phyloP scores from a whole-genome alignment of 1,284 basidiomycete species.

The Agroathelia rolfsii region DNA sequence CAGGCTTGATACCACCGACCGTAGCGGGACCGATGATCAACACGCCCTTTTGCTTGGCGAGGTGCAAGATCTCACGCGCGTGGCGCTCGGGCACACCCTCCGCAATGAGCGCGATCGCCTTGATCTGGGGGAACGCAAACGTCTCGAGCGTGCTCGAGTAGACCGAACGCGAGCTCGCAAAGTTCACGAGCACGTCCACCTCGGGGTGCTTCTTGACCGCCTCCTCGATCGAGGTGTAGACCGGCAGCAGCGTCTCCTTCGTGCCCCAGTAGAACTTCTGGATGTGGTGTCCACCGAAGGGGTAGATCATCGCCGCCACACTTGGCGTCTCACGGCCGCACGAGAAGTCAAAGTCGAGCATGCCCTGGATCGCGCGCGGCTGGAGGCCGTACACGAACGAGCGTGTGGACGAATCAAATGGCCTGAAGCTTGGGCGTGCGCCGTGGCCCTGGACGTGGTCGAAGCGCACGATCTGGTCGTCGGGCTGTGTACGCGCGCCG shows the following conservation, averaged over 20 bases:
- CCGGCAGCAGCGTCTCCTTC: slow-evolving; percentile 95
- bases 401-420: slow-evolving; percentile 88
- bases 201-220: slow-evolving; percentile 94
- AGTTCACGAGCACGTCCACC: slow-evolving; percentile 98
- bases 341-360: slow-evolving; percentile 99
- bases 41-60: slow-evolving; percentile 79
- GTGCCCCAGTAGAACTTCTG: slow-evolving; percentile 99
- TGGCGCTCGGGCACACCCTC: slow-evolving; percentile 99
- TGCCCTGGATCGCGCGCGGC: slow-evolving; percentile 98
- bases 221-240: slow-evolving; percentile 91
- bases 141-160: slow-evolving; percentile 94
- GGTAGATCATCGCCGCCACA: slow-evolving; percentile 99
- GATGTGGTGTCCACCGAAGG: slow-evolving; percentile 99
- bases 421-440: slow-evolving; percentile 70
- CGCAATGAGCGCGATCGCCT: slow-evolving; percentile 87
- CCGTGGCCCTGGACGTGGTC: slow-evolving; percentile 34
- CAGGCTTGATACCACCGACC: slow-evolving; percentile 99
- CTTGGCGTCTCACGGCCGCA: slow-evolving; percentile 91
- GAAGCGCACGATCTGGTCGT: slow-evolving; percentile 88
- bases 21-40: slow-evolving; percentile 98
- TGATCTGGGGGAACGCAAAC: slow-evolving; percentile 57
- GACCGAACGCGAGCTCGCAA: slow-evolving; percentile 90
- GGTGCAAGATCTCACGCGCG: slow-evolving; percentile 91
- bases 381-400: slow-evolving; percentile 98
- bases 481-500: slow-evolving; percentile 75